Conservation (phyloP, 2,329 filamentous ascomycete species). For the Aspergillus niger region DNA sequence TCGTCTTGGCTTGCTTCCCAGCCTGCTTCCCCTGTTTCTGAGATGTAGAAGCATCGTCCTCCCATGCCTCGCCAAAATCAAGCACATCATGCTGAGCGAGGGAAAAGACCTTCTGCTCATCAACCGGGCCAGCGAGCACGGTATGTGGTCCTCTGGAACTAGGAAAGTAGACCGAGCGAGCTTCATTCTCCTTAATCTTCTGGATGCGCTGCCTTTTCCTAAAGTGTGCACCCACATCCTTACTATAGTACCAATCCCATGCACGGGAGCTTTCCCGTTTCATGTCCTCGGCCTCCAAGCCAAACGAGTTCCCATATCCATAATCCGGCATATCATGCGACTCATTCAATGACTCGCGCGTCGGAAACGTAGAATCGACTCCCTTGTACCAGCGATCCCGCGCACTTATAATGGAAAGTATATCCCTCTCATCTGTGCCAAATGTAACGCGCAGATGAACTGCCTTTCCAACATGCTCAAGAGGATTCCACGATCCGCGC, state of each 20-base stretch:
- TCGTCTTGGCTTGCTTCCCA: constrained; percentile 3
- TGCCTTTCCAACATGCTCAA: constrained; percentile 44
- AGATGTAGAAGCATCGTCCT: constrained; percentile 18
- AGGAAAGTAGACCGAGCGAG: constrained; percentile 46
- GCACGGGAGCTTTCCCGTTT: constrained; percentile 48
- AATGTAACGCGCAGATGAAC: constrained; percentile 53
- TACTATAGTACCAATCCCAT: constrained; percentile 57
- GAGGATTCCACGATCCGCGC: constrained; percentile 40
- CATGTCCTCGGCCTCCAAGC: constrained; percentile 43
- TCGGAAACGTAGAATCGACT: constrained; percentile 55
- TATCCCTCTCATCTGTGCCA: constrained; percentile 53
- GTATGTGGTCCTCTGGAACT: constrained; percentile 37
- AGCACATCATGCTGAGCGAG: constrained; percentile 47
- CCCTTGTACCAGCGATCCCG: constrained; percentile 53
- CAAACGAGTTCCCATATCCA: constrained; percentile 48
- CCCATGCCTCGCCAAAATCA: constrained; percentile 51
- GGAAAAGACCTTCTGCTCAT: constrained; percentile 46
- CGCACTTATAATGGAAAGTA: constrained; percentile 50
- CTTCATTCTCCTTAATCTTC: constrained; percentile 40
- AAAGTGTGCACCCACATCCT: constrained; percentile 46
- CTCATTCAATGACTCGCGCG: constrained; percentile 40
- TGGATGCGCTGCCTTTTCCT: constrained; percentile 43
- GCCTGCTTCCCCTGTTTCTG: constrained; percentile 15
- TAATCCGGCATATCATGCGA: constrained; percentile 33
- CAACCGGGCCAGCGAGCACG: constrained; percentile 55